A percentile compares a stretch with the other conserved stretches of the same genome.
phyloP scores from a whole-genome alignment of 345 rosid species.

The Trapa bicornis region DNA sequence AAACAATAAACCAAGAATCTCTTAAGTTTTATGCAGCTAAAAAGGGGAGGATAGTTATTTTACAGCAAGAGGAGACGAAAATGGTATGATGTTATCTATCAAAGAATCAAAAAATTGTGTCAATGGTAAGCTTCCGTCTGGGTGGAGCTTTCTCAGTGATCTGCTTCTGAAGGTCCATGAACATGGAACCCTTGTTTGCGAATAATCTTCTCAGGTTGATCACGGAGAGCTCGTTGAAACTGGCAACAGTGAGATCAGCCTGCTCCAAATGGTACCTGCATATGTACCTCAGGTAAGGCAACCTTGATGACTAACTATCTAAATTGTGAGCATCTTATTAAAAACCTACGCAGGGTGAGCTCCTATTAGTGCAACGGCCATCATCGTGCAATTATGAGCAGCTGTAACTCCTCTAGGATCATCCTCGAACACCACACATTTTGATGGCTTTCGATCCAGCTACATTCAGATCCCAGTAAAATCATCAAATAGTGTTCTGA shows the following conservation, averaged over 20 bases:
- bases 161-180: constrained; percentile 88
- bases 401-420: constrained; percentile 87
- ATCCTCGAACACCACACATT: constrained; percentile 90
- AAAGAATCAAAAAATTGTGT: constrained; percentile 58
- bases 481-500: background rate
- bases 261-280: constrained; percentile 87
- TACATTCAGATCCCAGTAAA: constrained; percentile 16
- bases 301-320: background rate
- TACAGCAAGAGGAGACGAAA: constrained; percentile 9
- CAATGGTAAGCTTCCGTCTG: constrained; percentile 69
- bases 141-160: constrained; percentile 58
- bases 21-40: background rate
- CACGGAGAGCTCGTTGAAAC: constrained; percentile 78
- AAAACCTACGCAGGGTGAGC: constrained; percentile 71
- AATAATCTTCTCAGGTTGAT: constrained; percentile 81
- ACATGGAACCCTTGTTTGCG: constrained; percentile 75
- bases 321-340: background rate
- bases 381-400: constrained; percentile 96
- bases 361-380: constrained; percentile 87
- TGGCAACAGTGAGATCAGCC: constrained; percentile 79
- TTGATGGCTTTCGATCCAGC: constrained; percentile 92
- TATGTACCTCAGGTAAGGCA: background rate
- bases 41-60: background rate
- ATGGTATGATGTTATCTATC: background rate
- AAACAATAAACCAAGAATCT: background rate